phyloP scores from a whole-genome alignment of 129 eudicot species.

The Glebionis coronaria region DNA sequence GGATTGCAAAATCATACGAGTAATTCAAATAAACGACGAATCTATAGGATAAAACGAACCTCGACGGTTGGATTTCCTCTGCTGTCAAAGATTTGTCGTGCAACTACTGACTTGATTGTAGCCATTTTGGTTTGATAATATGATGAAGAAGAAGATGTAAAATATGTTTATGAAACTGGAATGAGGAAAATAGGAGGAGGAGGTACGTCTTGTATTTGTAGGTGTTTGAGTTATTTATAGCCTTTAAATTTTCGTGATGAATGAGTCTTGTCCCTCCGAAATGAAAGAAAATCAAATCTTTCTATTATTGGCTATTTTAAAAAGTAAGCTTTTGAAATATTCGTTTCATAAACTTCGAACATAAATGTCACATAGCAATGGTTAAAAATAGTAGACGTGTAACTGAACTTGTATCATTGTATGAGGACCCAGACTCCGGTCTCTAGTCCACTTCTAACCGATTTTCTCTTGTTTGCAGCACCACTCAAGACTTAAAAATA shows the following conservation, averaged over 20 bases:
- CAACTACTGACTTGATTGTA: conserved; percentile 59
- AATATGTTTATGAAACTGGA: conserved; percentile 2
- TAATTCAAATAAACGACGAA: background rate
- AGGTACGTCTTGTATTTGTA: conserved; percentile 29
- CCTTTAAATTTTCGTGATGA: conserved; percentile 34
- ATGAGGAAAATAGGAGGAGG: conserved; percentile 8
- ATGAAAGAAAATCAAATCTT: conserved; percentile 4
- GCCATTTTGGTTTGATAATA: conserved; percentile 46
- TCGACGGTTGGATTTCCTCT: conserved; percentile 99
- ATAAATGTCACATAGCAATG: background rate
- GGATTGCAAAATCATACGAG: background rate
- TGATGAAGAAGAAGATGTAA: conserved; percentile 5
- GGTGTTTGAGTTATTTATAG: conserved; percentile 36
- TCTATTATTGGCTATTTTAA: background rate
- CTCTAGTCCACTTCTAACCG: too few relatives aligned
- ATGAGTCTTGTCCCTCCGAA: conserved; percentile 19
- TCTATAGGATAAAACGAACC: conserved; percentile 42
- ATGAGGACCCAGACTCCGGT: too few relatives aligned
- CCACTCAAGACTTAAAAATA: too few relatives aligned
- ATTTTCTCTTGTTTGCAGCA: too few relatives aligned
- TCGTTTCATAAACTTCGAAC: background rate
- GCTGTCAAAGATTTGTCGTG: conserved; percentile 98
- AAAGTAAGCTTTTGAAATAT: background rate
- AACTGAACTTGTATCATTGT: too few relatives aligned
- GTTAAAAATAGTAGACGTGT: background rate